Conservation (phyloP, 1,284 basidiomycete genomes). For the Rhodotorula sp. region DNA sequence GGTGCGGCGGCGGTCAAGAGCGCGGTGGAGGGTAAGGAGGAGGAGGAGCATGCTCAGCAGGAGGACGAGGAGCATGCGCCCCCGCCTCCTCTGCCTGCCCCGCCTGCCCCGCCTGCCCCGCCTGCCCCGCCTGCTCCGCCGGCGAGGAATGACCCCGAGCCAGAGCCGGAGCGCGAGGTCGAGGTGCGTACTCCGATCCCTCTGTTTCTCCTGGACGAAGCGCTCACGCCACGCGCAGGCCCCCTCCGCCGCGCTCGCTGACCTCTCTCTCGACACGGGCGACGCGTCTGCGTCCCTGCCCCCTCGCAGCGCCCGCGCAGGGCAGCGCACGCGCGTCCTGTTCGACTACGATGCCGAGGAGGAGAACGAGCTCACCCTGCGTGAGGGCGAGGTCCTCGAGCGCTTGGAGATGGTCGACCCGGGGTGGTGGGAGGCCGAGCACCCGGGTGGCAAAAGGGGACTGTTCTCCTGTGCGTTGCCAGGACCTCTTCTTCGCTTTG, state of each 20-base stretch:
- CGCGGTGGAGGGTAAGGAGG: conserved; percentile 12
- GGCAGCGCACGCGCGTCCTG: conserved; percentile 55
- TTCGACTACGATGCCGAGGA: conserved; percentile 80
- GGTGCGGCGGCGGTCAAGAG: conserved; percentile 16
- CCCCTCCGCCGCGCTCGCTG: conserved; percentile 42
- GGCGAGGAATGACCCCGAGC: conserved; percentile 2
- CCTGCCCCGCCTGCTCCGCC: conserved; percentile 37
- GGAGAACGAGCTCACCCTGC: conserved; percentile 78
- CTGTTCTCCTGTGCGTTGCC: conserved; percentile 68
- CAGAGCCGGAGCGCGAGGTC: conserved; percentile 2
- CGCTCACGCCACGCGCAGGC: conserved; percentile 28
- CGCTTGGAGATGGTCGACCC: conserved; percentile 82
- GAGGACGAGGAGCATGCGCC: conserved; percentile 43
- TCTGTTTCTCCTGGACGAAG: rapidly evolving
- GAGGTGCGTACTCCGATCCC: neutral
- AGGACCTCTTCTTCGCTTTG: neutral
- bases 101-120: conserved; percentile 2
- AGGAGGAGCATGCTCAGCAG: conserved; percentile 17
- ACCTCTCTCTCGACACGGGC: conserved; percentile 8
- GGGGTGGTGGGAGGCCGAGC: conserved; percentile 76
- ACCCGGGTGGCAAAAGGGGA: conserved; percentile 65
- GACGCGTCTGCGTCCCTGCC: neutral
- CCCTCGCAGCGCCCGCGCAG: conserved; percentile 2
- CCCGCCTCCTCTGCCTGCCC: conserved; percentile 52
- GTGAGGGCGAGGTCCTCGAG: conserved; percentile 78